These are phyloP conservation scores for Marsdenia floribunda DNA, from an alignment of 257 asterid species.

Conservation along the genomic window DNA sequence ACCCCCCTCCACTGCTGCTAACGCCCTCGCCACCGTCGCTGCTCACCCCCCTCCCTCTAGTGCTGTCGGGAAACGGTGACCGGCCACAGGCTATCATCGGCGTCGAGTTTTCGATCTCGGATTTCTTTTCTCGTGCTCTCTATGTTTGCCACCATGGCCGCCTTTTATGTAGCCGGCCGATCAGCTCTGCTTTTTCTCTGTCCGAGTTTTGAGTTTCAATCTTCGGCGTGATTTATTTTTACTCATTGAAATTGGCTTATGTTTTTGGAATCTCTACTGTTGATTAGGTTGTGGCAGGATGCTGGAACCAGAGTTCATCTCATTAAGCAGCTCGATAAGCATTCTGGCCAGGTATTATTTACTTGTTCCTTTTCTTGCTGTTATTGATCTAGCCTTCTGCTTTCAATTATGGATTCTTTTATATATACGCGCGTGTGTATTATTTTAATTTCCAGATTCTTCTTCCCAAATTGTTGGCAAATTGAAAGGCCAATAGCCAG, in stretches of 20 bases:
- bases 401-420: not conserved
- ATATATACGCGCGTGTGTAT: no score
- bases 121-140: constrained; percentile 53
- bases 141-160: constrained; percentile 84
- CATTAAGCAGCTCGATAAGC: constrained; percentile 53
- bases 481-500: constrained; percentile 37
- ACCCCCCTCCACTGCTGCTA: no score
- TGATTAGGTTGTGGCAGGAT: constrained; percentile 81
- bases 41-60: no score
- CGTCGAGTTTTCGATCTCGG: constrained; percentile 52
- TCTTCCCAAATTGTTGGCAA: no score
- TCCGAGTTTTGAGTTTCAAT: not conserved
- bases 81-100: constrained; percentile 41
- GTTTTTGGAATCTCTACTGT: constrained; percentile 12
- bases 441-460: not conserved
- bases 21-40: no score
- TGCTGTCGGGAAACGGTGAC: constrained; percentile 49
- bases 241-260: not conserved
- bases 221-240: not conserved
- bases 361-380: not conserved
- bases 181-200: constrained; percentile 13
- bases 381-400: not conserved
- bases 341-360: constrained; percentile 61
- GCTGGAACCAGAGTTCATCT: constrained; percentile 56
- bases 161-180: constrained; percentile 73